phyloP scores from a whole-genome alignment of 192 early-diverging fungal species.

The Coemansia sp. region DNA sequence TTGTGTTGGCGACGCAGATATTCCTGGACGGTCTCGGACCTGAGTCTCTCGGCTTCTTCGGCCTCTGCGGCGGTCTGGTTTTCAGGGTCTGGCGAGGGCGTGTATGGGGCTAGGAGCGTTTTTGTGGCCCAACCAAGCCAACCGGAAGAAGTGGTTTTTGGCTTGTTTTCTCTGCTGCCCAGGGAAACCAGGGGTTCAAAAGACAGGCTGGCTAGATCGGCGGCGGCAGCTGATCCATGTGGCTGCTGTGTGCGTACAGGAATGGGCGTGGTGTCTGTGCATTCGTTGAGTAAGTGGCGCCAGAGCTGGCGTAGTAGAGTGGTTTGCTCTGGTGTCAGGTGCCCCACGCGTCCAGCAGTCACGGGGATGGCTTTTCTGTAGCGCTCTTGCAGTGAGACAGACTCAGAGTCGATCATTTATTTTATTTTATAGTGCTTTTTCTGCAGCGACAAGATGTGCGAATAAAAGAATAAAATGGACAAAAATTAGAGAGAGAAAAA shows the following conservation, averaged over 20 bases:
- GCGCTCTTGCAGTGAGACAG: too few relatives aligned
- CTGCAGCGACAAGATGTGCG: too few relatives aligned
- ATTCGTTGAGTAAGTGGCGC: not conserved
- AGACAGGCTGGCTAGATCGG: conserved; percentile 19
- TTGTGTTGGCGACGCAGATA: not conserved
- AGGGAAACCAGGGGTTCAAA: conserved; percentile 30
- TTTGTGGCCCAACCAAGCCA: not conserved
- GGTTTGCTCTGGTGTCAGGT: not conserved
- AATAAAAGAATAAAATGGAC: too few relatives aligned
- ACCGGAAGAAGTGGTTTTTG: not conserved
- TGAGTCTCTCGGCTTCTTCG: not conserved
- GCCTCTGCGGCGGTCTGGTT: not conserved
- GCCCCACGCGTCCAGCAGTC: not conserved
- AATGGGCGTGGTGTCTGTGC: too few relatives aligned
- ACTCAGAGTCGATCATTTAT: too few relatives aligned
- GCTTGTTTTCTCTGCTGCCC: conserved; percentile 9
- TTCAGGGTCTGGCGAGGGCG: not conserved
- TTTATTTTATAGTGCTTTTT: too few relatives aligned
- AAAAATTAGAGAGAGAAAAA: too few relatives aligned
- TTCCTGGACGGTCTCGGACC: conserved; percentile 16
- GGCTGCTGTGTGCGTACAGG: too few relatives aligned
- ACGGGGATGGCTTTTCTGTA: not conserved
- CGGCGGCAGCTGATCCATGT: too few relatives aligned
- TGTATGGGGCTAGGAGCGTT: not conserved
- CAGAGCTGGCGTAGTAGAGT: not conserved